Evolutionary conservation across 306 rosid species (phyloP), one percentile per base, ranked within the genome.

Genomic region (Casuarina glauca): DNA sequence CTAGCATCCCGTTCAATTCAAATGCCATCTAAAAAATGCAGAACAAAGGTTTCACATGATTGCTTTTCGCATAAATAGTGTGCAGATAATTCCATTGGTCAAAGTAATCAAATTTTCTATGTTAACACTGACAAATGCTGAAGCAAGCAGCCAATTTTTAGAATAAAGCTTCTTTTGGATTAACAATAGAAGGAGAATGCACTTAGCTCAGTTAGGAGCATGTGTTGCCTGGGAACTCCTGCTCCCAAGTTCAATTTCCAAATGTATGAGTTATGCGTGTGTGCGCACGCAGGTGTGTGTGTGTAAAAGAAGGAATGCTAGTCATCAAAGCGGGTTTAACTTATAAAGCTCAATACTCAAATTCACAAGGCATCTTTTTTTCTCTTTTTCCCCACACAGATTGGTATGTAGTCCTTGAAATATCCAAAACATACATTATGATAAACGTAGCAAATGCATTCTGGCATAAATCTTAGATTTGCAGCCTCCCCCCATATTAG

Each of bases 401-500:
- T 32, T 62, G n/a, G 68, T 62, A 11, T n/a, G 20, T 62, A 62
- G 0, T 55, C 11, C 2, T 12, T 32, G 42, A 63, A 63, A 36
- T 6, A 66, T 61, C 36, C 26, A 75, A 72, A 69, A 72, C 91
- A 78, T 88, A 95, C 98, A 81, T 95, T 97, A 84, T 95, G 98
- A 87, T 95, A 95, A 61, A 95, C 92, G 79, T 95, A 95, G 86
- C 98, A 92, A 63, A 95, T 97, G 70, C 98, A 95, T 88, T 95
- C 98, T 36, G 98, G 97, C 97, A 95, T 92, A 89, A 95, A 95
- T 88, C 98, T 91, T 80, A 95, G 79, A 81, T 95, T 95, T 71
- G 98, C 98, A 5, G 98, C 98, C 88, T 95, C 98, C 69, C 98
- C 98, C 98, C 98, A 95, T 76, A 95, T 95, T 75, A 95, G 85